These are phyloP conservation scores for Hemerocallis citrina DNA, from an alignment of 106 monocot genomes.

Conservation along the genomic window DNA sequence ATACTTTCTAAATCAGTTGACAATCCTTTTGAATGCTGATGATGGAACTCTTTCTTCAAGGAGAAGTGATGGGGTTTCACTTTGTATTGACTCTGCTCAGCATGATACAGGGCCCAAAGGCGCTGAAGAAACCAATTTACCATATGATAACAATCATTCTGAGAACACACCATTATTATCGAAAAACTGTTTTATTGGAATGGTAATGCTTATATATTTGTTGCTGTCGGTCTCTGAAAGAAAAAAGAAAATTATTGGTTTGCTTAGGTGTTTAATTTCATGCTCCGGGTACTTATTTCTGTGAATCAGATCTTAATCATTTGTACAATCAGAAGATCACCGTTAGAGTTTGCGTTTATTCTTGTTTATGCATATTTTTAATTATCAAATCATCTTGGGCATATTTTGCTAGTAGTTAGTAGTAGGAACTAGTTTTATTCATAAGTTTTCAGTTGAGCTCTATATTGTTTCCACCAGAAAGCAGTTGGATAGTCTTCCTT, in stretches of 20 bases:
- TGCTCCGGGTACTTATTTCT: not conserved
- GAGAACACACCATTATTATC: constrained; percentile 1
- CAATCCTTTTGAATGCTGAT: constrained; percentile 33
- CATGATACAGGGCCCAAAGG: constrained; percentile 10
- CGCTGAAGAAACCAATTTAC: constrained; percentile 12
- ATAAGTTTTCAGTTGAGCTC: too few species aligned
- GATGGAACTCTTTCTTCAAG: constrained; percentile 19
- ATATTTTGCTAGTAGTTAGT: too few species aligned
- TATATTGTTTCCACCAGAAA: too few species aligned
- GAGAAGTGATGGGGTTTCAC: constrained; percentile 18
- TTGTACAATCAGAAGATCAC: not conserved
- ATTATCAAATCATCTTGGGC: too few species aligned
- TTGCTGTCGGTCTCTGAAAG: not conserved
- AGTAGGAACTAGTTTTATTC: too few species aligned
- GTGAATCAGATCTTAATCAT: not conserved
- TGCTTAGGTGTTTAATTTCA: not conserved
- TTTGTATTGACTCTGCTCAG: constrained; percentile 14
- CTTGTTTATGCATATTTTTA: too few species aligned
- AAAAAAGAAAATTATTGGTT: not conserved
- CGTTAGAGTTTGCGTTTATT: too few species aligned
- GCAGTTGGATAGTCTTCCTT: too few species aligned
- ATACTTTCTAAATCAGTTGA: constrained; percentile 80
- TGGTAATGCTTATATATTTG: constrained; percentile 33
- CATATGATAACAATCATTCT: constrained; percentile 2
- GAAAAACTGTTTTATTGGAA: constrained; percentile 36